Base-by-base conservation (phyloP, 805 yeast species). In the Wickerhamomyces strasburgensis region DNA sequence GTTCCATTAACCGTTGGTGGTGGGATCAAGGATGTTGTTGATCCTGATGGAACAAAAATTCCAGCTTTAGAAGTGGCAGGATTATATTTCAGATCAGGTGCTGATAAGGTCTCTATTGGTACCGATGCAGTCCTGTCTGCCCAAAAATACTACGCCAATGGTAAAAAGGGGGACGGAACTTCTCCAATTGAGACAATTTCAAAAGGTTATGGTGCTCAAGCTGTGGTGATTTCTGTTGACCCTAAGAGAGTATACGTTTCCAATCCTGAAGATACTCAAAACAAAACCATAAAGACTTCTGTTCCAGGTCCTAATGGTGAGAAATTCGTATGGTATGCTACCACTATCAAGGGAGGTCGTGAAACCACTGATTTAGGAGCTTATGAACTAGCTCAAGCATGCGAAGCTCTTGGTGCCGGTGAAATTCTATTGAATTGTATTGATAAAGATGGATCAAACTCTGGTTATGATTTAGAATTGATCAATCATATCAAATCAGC, bases 1-100 rank as follows among this genome's bases (percentile, higher is more conserved):
- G 99, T 93, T 11, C 99, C 99, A 7, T 68, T 93, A 45, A 93
- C 99, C 0, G 96, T 93, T 29, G 99, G 99, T 30, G 99, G 99
- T 40, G 99, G 99, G 32, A 93, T 93, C 46, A 80, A 85, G 48
- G 98, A 90, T 57, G 77, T 86, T 47, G 73, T 75, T 19, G 98
- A 93, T 49, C 94, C 95, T 1, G 85, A 75, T 46, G 94, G 94
- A 23, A 78, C 84, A 6, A 51, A 61, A 7, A 76, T 86, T 11
- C 80, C 96, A 6, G 98, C 98, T 0, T 72, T 84, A 25, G 83
- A 88, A 34, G 96, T 93, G 19, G 99, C 99, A 0, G 75, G 85
- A 27, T 65, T 88, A 47, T 93, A 93, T 58, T 93, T 93, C 71
- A 73, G 87, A 43, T 85, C 98, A 0, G 99, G 99, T 44, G 99